These are phyloP conservation scores for Lecanicillium sp. DNA, from an alignment of 2,329 filamentous ascomycete genomes.

Conservation along the genomic window DNA sequence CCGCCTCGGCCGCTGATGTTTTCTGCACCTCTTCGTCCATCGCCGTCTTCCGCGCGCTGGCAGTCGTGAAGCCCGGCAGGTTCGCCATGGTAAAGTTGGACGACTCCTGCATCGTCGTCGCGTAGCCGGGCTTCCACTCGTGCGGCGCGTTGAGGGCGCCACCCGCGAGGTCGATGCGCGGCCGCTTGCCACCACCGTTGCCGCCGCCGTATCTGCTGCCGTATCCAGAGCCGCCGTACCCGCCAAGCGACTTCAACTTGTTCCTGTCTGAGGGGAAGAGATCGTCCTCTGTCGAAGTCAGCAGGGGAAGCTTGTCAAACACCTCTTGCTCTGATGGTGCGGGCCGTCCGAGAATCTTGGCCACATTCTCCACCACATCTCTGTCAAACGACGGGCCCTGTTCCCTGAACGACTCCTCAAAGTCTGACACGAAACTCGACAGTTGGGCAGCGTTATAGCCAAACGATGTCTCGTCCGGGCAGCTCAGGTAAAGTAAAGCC, in stretches of 20 bases:
- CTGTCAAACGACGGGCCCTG: conserved; percentile 66
- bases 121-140: conserved; percentile 38
- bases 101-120: conserved; percentile 57
- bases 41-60: conserved; percentile 46
- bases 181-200: conserved; percentile 25
- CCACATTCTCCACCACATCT: conserved; percentile 57
- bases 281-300: conserved; percentile 60
- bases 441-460: conserved; percentile 53
- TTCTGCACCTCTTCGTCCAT: conserved; percentile 22
- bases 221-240: conserved; percentile 24
- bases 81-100: conserved; percentile 53
- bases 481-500: conserved; percentile 78
- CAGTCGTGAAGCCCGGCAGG: conserved; percentile 56
- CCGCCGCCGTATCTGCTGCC: conserved; percentile 16
- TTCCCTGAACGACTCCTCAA: conserved; percentile 39
- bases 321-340: conserved; percentile 53
- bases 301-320: conserved; percentile 43
- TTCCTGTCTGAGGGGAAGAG: conserved; percentile 60
- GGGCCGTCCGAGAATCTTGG: conserved; percentile 61
- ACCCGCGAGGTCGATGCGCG: conserved; percentile 23
- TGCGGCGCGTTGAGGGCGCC: conserved; percentile 17
- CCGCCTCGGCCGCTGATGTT: conserved; percentile 16
- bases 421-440: conserved; percentile 63
- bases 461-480: conserved; percentile 61
- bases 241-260: conserved; percentile 23